A percentile compares a stretch with the other conserved stretches of the same genome.
phyloP scores from a whole-genome alignment of 768 basidiomycete species.

The Russula olivacea region DNA sequence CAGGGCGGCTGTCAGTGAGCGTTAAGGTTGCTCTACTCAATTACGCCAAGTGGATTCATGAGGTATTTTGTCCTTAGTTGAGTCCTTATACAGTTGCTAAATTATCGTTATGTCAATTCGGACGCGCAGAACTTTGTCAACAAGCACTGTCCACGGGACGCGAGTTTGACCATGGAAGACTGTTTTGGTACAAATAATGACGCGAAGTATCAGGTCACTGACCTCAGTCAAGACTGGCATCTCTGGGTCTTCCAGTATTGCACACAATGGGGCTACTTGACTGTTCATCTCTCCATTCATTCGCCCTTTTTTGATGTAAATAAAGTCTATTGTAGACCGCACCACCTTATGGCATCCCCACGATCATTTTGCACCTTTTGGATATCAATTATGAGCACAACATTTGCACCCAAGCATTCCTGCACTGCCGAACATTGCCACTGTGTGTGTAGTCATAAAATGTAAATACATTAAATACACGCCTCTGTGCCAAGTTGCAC shows the following conservation, averaged over 20 bases:
- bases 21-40: slow-evolving; percentile 59
- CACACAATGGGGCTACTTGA: slow-evolving; percentile 95
- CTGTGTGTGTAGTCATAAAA: too few relatives aligned
- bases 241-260: slow-evolving; percentile 90
- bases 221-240: slow-evolving; percentile 73
- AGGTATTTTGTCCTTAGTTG: slow-evolving; percentile 37
- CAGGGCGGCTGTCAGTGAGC: slow-evolving; percentile 22
- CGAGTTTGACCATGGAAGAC: slow-evolving; percentile 45
- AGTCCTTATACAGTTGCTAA: background rate
- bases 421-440: slow-evolving; percentile 71
- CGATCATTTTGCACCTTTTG: slow-evolving; percentile 74
- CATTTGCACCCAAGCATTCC: slow-evolving; percentile 68
- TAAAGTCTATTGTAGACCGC: slow-evolving; percentile 46
- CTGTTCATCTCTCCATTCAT: slow-evolving; percentile 39
- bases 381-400: slow-evolving; percentile 64
- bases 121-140: slow-evolving; percentile 19
- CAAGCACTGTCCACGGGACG: slow-evolving; percentile 29
- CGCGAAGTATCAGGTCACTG: slow-evolving; percentile 50
- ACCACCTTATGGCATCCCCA: slow-evolving; percentile 60
- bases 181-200: slow-evolving; percentile 87
- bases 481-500: too few relatives aligned
- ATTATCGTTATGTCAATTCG: background rate
- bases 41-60: slow-evolving; percentile 73
- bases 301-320: background rate
- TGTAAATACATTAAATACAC: too few relatives aligned